Percentiles rank a stretch among this genome's conserved stretches.
These are phyloP conservation scores for Neostapfia colusana DNA, from an alignment of 176 grass and related monocot species.

Conservation along the genomic window DNA sequence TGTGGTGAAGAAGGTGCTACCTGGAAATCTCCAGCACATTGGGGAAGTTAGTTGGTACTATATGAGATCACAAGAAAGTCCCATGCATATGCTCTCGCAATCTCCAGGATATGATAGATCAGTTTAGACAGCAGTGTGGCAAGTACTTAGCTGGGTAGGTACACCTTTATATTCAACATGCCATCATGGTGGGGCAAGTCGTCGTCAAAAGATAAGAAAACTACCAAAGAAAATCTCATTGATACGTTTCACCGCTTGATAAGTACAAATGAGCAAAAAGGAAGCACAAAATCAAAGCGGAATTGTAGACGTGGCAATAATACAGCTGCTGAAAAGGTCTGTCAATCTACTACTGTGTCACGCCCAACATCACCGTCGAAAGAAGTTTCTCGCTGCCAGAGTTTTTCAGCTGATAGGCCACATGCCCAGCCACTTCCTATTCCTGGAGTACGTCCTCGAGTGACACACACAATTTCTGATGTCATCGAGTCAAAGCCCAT, in stretches of 20 bases:
- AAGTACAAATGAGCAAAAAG: conserved; percentile 83
- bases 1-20: conserved; percentile 28
- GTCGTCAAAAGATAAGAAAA: conserved; percentile 95
- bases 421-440: conserved; percentile 82
- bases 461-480: conserved; percentile 69
- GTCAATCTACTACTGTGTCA: conserved; percentile 80
- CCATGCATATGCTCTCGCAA: conserved; percentile 15
- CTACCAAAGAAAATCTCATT: conserved; percentile 85
- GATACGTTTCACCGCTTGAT: conserved; percentile 88
- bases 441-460: conserved; percentile 52
- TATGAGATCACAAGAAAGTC: conserved; percentile 24
- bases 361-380: conserved; percentile 82
- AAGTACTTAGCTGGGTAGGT: conserved; percentile 28
- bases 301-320: conserved; percentile 51
- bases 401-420: conserved; percentile 70
- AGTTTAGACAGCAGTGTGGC: conserved; percentile 23
- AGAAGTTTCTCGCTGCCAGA: conserved; percentile 93
- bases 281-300: conserved; percentile 60
- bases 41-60: conserved; percentile 25
- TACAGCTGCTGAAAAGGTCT: conserved; percentile 65
- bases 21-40: conserved; percentile 16
- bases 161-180: conserved; percentile 57
- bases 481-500: conserved; percentile 66
- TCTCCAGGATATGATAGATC: conserved; percentile 45
- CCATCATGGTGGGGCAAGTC: conserved; percentile 89